Evolutionary conservation across 2,329 filamentous ascomycete genomes (phyloP).

Genomic region (Neocatenulostroma microsporum): DNA sequence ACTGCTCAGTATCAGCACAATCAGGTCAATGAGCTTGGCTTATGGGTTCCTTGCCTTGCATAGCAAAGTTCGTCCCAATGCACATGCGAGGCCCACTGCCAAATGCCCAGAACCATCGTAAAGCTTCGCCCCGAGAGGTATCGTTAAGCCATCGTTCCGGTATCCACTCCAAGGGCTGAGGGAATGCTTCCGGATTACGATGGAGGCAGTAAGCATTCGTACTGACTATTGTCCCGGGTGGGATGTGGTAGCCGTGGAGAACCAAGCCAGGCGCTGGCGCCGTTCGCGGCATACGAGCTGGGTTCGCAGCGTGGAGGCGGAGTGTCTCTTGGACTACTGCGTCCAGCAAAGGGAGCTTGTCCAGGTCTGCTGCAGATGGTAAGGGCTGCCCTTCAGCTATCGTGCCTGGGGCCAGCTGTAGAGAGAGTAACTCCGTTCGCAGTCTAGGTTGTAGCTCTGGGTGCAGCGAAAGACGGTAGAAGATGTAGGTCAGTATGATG

Average conservation of each 20-base stretch:
- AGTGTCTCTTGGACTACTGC: constrained; percentile 34
- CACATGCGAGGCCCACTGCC: constrained; percentile 40
- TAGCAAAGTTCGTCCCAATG: constrained; percentile 37
- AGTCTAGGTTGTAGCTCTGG: constrained; percentile 13
- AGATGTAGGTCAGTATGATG: constrained; percentile 54
- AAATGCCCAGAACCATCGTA: constrained; percentile 42
- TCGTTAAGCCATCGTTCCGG: constrained; percentile 35
- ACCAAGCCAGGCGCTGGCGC: constrained; percentile 29
- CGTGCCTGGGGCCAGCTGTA: constrained; percentile 1
- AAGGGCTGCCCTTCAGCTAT: too few relatives aligned
- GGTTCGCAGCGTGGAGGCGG: constrained; percentile 31
- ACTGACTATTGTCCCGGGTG: constrained; percentile 29
- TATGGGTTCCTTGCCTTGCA: constrained; percentile 11
- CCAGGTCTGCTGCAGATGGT: constrained; percentile 13
- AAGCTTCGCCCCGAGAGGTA: constrained; percentile 16
- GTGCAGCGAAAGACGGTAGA: constrained; percentile 40
- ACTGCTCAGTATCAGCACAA: too few relatives aligned
- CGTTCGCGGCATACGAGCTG: constrained; percentile 29
- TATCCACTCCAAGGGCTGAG: constrained; percentile 27
- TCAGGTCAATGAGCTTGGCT: too few relatives aligned
- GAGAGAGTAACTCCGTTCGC: constrained; percentile 9
- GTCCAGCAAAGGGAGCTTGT: constrained; percentile 27
- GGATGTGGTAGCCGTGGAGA: constrained; percentile 31
- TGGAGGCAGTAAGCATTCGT: constrained; percentile 35
- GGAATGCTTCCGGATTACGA: constrained; percentile 22